Evolutionary conservation across 2,329 filamentous ascomycete genomes (phyloP).

Genomic region (Pyricularia pennisetigena): DNA sequence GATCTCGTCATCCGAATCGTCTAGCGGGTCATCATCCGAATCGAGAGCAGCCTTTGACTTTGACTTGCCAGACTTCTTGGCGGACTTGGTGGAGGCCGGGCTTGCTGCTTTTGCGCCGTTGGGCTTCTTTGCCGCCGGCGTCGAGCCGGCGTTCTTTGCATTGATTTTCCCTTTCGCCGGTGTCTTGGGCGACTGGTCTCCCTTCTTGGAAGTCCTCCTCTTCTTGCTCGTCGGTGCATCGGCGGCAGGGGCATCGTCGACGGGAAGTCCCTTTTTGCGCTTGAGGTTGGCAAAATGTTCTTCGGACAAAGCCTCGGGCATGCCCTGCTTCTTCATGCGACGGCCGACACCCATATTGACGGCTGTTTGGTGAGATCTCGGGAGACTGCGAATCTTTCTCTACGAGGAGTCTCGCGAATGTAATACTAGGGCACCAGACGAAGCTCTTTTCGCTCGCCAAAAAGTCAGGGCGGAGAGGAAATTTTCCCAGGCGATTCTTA

Average conservation of each 20-base stretch:
- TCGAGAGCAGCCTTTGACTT: constrained; percentile 12
- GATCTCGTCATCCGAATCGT: constrained; percentile 32
- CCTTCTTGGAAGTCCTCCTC: constrained; percentile 28
- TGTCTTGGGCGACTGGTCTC: constrained; percentile 19
- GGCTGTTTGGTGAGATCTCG: not conserved
- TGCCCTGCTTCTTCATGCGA: constrained; percentile 92
- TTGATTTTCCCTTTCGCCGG: constrained; percentile 24
- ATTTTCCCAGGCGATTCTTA: not conserved
- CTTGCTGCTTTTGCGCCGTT: constrained; percentile 14
- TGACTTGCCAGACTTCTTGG: constrained; percentile 5
- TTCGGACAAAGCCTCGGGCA: constrained; percentile 74
- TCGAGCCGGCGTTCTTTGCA: constrained; percentile 18
- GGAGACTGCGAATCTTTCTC: not conserved
- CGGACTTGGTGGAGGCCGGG: constrained; percentile 17
- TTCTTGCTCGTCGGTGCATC: constrained; percentile 50
- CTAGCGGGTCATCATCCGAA: constrained; percentile 33
- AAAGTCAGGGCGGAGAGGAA: not conserved
- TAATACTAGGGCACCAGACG: not conserved
- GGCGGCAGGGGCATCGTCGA: constrained; percentile 40
- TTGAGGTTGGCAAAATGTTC: constrained; percentile 69
- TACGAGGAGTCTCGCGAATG: no score
- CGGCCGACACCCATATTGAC: constrained; percentile 47
- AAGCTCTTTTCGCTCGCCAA: not conserved
- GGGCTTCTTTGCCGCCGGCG: constrained; percentile 22
- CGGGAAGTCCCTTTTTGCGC: constrained; percentile 69